Evolutionary conservation across 345 rosid genomes (phyloP), one percentile per base, ranked within the genome.

Genomic region (Physaria fendleri): DNA sequence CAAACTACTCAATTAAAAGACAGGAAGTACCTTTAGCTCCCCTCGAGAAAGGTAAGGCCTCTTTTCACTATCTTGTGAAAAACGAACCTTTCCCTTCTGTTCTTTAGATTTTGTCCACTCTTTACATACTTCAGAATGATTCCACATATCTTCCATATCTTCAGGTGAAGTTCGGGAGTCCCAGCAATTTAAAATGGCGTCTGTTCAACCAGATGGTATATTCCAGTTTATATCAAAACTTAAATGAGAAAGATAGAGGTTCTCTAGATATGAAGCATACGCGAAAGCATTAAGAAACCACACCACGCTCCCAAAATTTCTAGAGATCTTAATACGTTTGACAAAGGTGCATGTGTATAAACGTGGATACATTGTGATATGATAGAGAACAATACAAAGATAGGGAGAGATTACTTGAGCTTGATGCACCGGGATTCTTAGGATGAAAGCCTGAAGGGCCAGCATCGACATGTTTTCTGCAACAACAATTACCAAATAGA

Each of bases 121-220:
- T 69, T 77, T 85, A 64, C 64, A 41, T 50, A 92, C 79, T 17
- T 76, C 89, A 41, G 79, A 73, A 72, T 77, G 75, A 73, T 33
- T 80, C 97, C 95, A 86, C 98, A 92, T 74, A 65, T 81, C 72
- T 71, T 71, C 81, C 95, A 92, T 83, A 62, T 92, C 98, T 76
- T 88, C 95, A 21, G 85, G 76, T 47, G 95, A 81, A 59, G 76
- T 74, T 79, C 76, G 79, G 24, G 76, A 63, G 60, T 83, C 94
- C 98, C 97, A 92, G 64, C 71, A 71, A 20, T 68, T 66, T 73
- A 59, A 68, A 3, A 52, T 67, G 38, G 72, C 47, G 45, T 64
- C 93, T 81, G 84, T 56, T 61, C 29, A 61, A 21, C 54, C 59
- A 74, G 30, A 60, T 21, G 44, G 34, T 27, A 22, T 24, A 64